These are phyloP conservation scores for Alternaria brassicicola DNA, from an alignment of 2,329 filamentous ascomycete species.

Conservation along the genomic window DNA sequence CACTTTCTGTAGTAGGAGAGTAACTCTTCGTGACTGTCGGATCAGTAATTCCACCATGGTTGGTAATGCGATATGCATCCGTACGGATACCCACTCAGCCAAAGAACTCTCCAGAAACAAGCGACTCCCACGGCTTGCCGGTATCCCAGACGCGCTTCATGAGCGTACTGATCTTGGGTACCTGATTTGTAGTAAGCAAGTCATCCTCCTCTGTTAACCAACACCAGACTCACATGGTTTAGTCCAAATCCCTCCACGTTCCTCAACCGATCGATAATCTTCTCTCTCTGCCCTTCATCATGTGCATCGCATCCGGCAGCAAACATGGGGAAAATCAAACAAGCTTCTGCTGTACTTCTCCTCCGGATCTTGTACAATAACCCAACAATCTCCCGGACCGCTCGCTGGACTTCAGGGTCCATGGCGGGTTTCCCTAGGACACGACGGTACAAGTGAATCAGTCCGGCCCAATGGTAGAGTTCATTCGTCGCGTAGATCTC, in stretches of 20 bases:
- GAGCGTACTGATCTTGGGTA: conserved; percentile 65
- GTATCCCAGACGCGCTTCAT: conserved; percentile 74
- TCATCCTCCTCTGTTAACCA: neutral
- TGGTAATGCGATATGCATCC: neutral
- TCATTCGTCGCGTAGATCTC: conserved; percentile 76
- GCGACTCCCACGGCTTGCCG: conserved; percentile 70
- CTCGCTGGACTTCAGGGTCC: conserved; percentile 66
- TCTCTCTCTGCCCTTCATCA: conserved; percentile 60
- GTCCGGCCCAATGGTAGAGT: conserved; percentile 78
- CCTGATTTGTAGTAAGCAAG: conserved; percentile 45
- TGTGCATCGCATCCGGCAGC: conserved; percentile 77
- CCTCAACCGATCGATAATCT: conserved; percentile 69
- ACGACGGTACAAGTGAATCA: conserved; percentile 76
- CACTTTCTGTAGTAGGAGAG: neutral
- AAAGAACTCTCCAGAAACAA: conserved; percentile 72
- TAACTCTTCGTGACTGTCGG: neutral
- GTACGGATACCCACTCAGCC: conserved; percentile 47
- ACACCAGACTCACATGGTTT: conserved; percentile 65
- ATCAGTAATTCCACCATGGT: neutral
- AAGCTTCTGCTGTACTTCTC: conserved; percentile 75
- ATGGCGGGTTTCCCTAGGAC: conserved; percentile 67
- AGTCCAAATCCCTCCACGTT: conserved; percentile 75
- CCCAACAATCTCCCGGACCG: conserved; percentile 67
- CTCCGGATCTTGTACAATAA: conserved; percentile 67
- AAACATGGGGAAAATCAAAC: conserved; percentile 80